Evolutionary conservation across 2,329 filamentous ascomycete genomes (phyloP).

Genomic region (Diplodia seriata): DNA sequence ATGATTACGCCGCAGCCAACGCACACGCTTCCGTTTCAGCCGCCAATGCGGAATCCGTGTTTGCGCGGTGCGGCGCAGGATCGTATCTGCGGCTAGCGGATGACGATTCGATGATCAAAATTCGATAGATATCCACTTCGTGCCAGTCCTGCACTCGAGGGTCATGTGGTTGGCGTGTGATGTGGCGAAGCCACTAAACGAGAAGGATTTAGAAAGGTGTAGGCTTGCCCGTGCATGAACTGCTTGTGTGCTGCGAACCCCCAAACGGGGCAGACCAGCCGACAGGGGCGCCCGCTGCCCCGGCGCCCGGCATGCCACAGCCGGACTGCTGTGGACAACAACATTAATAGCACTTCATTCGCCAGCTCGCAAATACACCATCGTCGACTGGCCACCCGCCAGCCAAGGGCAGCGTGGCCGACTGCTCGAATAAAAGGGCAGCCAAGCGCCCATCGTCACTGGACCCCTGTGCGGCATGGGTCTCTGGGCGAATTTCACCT

Average conservation of each 20-base stretch:
- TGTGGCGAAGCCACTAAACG: slow-evolving; percentile 15
- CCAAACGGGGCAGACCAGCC: slow-evolving; percentile 8
- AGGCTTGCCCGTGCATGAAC: slow-evolving; percentile 5
- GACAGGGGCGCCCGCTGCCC: neutral
- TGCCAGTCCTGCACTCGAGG: neutral
- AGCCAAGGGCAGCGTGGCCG: neutral
- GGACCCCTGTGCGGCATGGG: slow-evolving; percentile 8
- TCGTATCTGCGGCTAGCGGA: neutral
- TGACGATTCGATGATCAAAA: slow-evolving; percentile 5
- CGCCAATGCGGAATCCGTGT: neutral
- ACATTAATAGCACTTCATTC: neutral
- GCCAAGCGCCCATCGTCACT: slow-evolving; percentile 5
- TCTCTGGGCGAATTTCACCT: neutral
- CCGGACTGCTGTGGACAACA: neutral
- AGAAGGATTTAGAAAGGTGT: slow-evolving; percentile 17
- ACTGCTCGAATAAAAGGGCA: neutral
- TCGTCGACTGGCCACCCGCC: neutral
- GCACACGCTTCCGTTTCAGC: slow-evolving; percentile 6
- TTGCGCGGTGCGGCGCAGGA: neutral
- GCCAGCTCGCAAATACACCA: neutral
- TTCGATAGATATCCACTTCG: slow-evolving; percentile 17
- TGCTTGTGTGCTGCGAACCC: slow-evolving; percentile 5
- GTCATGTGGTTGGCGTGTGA: slow-evolving; percentile 21
- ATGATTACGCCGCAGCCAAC: slow-evolving; percentile 23
- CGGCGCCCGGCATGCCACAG: neutral